Evolutionary conservation across 768 basidiomycete species (phyloP), one percentile per base, ranked within the genome.

Genomic region (Boletellus ananiceps): DNA sequence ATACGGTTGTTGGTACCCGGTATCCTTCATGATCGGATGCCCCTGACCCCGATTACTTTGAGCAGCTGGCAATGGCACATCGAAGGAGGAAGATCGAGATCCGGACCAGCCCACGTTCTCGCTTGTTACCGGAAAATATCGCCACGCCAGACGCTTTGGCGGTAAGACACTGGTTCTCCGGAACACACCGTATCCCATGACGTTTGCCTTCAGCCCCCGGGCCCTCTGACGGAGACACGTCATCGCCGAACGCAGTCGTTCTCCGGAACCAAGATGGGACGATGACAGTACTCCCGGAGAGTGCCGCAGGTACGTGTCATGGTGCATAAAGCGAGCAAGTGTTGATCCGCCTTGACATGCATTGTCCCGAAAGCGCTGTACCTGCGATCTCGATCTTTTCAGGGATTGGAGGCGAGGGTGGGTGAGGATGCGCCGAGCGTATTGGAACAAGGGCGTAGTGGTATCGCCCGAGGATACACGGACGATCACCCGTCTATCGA

Each of bases 361-460:
- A 35, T 52, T 51, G 40, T 35, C 6, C 45, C 31, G 13, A 52
- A 82, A 91, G 79, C 36, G 75, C 81, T 56, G 59, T 93, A 87
- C 68, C 71, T 96, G 15, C 81, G 85, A 25, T 71, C 71, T 14
- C 79, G 93, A 40, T 81, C 79, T 0, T 98, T 86, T 69, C 80
- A 77, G 37, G 95, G 95, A 1, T 72, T 97, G 21, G 94, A 97
- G 50, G 69, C 80, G 18, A 76, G 87, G 8, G 58, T 84, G 11
- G 92, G 90, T 0, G 73, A 88, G 64, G 90, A 95, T 59, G 78
- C 74, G 1, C 93, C 94, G 0, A 80, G 86, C 53, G 65, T 84
- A 35, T 66, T 98, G 50, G 91, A 96, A 69, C 88, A 95, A 65
- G 95, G 95, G 0, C 71, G 93, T 40, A 88, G 80, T 56, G 95